Evolutionary conservation across 371 early-diverging fungal genomes (phyloP).

Genomic region (Mortierella sp.): DNA sequence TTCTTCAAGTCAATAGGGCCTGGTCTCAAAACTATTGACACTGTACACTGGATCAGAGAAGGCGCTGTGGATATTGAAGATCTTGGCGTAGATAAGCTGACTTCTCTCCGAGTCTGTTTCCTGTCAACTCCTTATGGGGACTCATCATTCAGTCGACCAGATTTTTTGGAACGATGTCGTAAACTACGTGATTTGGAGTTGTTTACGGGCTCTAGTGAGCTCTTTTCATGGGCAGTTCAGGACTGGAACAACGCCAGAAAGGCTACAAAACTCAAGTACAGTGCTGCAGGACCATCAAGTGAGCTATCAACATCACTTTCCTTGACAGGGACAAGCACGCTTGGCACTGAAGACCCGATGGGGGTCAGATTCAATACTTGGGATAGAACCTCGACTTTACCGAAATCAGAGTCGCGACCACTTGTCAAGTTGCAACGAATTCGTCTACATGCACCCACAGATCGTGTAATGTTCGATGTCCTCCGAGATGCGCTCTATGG

Average conservation of each 20-base stretch:
- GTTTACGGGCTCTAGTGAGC: conserved; percentile 23
- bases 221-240: conserved; percentile 41
- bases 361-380: no score
- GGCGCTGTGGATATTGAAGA: conserved; percentile 12
- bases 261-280: no score
- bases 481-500: conserved; percentile 33
- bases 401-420: not conserved
- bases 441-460: conserved; percentile 19
- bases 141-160: conserved; percentile 32
- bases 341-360: no score
- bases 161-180: conserved; percentile 36
- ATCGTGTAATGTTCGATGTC: conserved; percentile 16
- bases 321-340: no score
- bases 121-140: conserved; percentile 7
- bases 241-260: conserved; percentile 23
- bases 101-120: conserved; percentile 13
- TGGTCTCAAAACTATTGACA: conserved; percentile 30
- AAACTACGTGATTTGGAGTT: conserved; percentile 16
- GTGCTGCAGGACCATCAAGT: no score
- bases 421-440: conserved; percentile 21
- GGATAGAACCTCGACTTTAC: not conserved
- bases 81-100: conserved; percentile 21
- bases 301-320: no score
- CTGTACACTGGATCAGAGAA: conserved; percentile 21
- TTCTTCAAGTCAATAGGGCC: conserved; percentile 31